Evolutionary conservation across 352 stramenopile genomes (phyloP), one percentile per base, ranked within the genome.

Genomic region (Globisporangium echinulatum): DNA sequence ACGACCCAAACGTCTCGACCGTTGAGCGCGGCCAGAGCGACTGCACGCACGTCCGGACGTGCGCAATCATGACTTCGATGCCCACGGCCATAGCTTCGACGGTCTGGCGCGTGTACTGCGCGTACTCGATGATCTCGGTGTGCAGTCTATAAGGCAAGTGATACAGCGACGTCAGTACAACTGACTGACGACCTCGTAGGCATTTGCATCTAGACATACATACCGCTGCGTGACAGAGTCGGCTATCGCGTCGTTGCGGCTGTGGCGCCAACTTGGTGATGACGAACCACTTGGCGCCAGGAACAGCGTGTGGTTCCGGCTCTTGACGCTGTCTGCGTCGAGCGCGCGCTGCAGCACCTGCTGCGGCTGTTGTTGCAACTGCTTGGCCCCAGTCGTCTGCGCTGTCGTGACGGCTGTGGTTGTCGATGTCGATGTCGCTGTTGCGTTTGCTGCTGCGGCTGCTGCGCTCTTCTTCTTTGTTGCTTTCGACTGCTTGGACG

Each of bases 1-100:
- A 95, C 19, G 83, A 93, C 3, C 85, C 85, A 55, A 90, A 95
- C 0, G 82, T 87, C 56, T 95, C 85, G 15, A 95, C 81, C 15
- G 71, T 77, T 13, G 85, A 85, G 56, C 84, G 70, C 6, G 81
- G 73, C 85, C 85, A 95, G 10, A 95, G 63, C 48, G 81, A 70
- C 53, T 74, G 61, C 15, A 93, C 85, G 47, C 83, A 86, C 38
- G 58, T 53, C 10, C 77, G 70, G 19, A 95, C 85, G 57, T 92
- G 86, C 9, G 72, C 60, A 49, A 95, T 93, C 71, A 89, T 92
- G 57, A 88, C 66, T 59, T 93, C 85, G 55, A 95, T 92, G 64
- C 90, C 78, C 33, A 93, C 71, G 6, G 77, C 74, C 85, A 95
- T 91, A 14, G 64, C 70, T 33, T 81, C 75, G 48, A 95, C 85